Base-by-base conservation (phyloP, 2,329 filamentous ascomycete genomes). In the Penicillium digitatum region DNA sequence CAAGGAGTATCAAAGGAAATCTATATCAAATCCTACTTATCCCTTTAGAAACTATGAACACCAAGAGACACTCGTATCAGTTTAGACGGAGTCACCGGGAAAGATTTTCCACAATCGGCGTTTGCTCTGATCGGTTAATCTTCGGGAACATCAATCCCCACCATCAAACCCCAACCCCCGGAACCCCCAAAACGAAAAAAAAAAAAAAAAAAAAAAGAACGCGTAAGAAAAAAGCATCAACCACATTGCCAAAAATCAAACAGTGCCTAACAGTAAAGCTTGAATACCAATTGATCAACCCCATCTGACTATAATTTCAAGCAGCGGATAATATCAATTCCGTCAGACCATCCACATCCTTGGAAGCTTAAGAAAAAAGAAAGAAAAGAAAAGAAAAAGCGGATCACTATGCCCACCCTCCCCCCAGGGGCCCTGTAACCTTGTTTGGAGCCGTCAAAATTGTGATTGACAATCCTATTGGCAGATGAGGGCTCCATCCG, bases 391-490 rank as follows among this genome's bases (percentile, higher is more conserved):
- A n/a, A n/a, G n/a, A n/a, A n/a, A n/a, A 45, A 38, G 58, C 37
- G 53, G 62, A 59, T 31, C 54, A 57, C 50, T 2, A n/a, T 22
- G 46, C 11, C 20, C 53, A n/a, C n/a, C n/a, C n/a, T n/a, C n/a
- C 24, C 51, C 37, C 52, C 43, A 63, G 51, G 52, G 62, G 62
- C 56, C 47, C 48, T 44, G 18, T 48, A 61, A 53, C 59, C 52
- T 56, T 63, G 56, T 63, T 46, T 45, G 55, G 61, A 32, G 31
- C 26, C 51, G 6, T 42, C 34, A 32, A 11, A n/a, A 12, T 27
- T 4, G 29, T 22, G 11, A 8, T 27, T 0, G 14, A 31, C 35
- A 31, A 11, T 34, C 35, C 22, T 16, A 53, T 48, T 43, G 45
- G 45, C 32, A 34, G 22, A 16, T 20, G 14, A 27, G n/a, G 16